phyloP scores from a whole-genome alignment of 2,329 filamentous ascomycete species.

The Colletotrichum spinosum region DNA sequence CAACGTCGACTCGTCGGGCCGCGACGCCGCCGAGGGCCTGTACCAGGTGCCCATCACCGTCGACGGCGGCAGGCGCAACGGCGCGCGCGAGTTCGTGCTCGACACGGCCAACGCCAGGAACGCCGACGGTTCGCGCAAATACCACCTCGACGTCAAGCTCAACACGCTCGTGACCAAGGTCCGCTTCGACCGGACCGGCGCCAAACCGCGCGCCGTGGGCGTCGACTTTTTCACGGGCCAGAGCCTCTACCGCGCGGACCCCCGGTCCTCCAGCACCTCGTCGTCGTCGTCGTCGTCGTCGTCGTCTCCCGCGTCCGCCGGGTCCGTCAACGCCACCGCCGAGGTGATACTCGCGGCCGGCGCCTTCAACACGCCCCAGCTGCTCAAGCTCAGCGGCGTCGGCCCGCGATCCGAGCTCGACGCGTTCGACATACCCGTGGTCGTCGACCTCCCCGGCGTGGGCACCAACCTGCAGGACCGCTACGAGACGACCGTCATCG shows the following conservation, averaged over 20 bases:
- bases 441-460: conserved; percentile 70
- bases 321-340: conserved; percentile 47
- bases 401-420: conserved; percentile 54
- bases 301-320: conserved; percentile 21
- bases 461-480: conserved; percentile 62
- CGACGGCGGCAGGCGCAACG: conserved; percentile 54
- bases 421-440: conserved; percentile 59
- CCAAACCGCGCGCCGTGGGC: conserved; percentile 52
- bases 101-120: conserved; percentile 59
- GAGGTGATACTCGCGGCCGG: conserved; percentile 63
- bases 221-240: conserved; percentile 56
- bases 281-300: conserved; percentile 30
- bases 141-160: conserved; percentile 51
- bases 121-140: conserved; percentile 55
- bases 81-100: conserved; percentile 63
- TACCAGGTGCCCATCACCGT: conserved; percentile 66
- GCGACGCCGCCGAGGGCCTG: conserved; percentile 42
- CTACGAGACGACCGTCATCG: conserved; percentile 42
- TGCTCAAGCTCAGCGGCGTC: conserved; percentile 60
- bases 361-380: conserved; percentile 58
- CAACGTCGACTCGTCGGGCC: conserved; percentile 42
- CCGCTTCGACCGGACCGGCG: conserved; percentile 51
- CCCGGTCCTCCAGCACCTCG: conserved; percentile 46
- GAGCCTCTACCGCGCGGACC: conserved; percentile 56
- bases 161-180: conserved; percentile 55